Conservation (phyloP, 2,329 filamentous ascomycete species). For the Fusarium anguioides region DNA sequence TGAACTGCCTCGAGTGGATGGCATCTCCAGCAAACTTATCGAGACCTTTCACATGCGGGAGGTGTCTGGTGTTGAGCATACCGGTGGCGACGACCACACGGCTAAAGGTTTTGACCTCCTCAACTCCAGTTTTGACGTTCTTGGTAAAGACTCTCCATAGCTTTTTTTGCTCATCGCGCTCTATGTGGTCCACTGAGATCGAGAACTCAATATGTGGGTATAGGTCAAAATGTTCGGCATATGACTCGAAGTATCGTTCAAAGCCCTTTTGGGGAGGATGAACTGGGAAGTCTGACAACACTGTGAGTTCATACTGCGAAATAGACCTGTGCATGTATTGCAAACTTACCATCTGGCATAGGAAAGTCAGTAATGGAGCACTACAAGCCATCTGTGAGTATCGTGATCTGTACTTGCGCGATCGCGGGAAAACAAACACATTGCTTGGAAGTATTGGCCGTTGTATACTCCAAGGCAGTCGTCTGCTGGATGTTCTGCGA, state of each 20-base stretch:
- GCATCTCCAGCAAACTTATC: conserved; percentile 54
- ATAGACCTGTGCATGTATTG: not conserved
- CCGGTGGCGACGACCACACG: conserved; percentile 52
- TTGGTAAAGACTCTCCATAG: conserved; percentile 48
- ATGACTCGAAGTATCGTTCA: conserved; percentile 48
- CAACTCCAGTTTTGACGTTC: conserved; percentile 35
- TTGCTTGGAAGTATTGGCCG: conserved; percentile 48
- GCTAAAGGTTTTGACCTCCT: conserved; percentile 46
- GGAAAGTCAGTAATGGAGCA: conserved; percentile 51
- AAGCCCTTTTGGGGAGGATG: conserved; percentile 46
- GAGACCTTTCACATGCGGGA: conserved; percentile 52
- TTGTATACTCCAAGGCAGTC: conserved; percentile 49
- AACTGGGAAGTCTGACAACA: conserved; percentile 29
- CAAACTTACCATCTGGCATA: conserved; percentile 44
- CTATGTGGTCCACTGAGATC: conserved; percentile 41
- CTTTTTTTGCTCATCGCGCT: conserved; percentile 40
- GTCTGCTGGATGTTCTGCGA: conserved; percentile 50
- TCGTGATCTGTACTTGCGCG: not conserved
- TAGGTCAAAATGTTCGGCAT: conserved; percentile 48
- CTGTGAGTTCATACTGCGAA: not conserved
- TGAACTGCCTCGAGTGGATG: conserved; percentile 55
- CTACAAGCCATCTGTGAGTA: conserved; percentile 32
- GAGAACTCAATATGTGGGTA: conserved; percentile 44
- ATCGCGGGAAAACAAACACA: conserved; percentile 33
- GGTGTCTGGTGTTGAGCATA: conserved; percentile 49